Evolutionary conservation across 2,329 filamentous ascomycete genomes (phyloP).

Genomic region (Scedosporium boydii): DNA sequence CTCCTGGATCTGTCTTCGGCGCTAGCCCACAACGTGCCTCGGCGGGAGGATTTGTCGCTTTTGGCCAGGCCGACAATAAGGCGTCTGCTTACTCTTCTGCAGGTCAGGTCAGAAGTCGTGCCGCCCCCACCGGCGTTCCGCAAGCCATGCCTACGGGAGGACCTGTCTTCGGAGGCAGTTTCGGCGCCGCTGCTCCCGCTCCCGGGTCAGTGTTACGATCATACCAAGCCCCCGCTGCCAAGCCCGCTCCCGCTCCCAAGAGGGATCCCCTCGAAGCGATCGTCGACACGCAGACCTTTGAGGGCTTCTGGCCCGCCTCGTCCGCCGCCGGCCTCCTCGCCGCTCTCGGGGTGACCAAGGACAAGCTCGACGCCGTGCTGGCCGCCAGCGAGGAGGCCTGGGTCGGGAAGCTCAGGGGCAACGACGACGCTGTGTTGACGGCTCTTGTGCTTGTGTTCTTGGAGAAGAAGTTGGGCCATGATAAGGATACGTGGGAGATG

Average conservation of each 20-base stretch:
- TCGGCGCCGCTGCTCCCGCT: neutral
- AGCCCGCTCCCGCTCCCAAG: too few species aligned
- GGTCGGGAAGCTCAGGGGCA: neutral
- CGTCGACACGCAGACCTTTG: constrained; percentile 45
- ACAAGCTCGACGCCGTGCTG: constrained; percentile 11
- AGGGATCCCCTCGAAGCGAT: constrained; percentile 21
- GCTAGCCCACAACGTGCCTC: neutral
- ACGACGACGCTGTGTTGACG: constrained; percentile 18
- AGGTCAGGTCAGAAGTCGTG: too few species aligned
- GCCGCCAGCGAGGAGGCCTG: constrained; percentile 17
- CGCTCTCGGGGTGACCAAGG: neutral
- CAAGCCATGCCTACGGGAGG: too few species aligned
- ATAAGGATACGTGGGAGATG: constrained; percentile 54
- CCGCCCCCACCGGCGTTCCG: too few species aligned
- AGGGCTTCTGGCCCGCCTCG: constrained; percentile 40
- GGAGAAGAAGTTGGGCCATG: constrained; percentile 28
- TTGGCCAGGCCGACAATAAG: too few species aligned
- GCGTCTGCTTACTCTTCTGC: too few species aligned
- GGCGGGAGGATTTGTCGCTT: neutral
- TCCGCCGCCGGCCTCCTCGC: neutral
- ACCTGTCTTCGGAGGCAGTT: too few species aligned
- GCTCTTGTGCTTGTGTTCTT: constrained; percentile 38
- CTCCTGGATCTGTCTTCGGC: neutral
- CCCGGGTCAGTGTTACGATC: neutral
- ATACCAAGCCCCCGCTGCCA: neutral